A percentile compares a stretch with the other conserved stretches of the same genome.
phyloP scores from a whole-genome alignment of 768 basidiomycete genomes.

The Crassisporium funariophilum region DNA sequence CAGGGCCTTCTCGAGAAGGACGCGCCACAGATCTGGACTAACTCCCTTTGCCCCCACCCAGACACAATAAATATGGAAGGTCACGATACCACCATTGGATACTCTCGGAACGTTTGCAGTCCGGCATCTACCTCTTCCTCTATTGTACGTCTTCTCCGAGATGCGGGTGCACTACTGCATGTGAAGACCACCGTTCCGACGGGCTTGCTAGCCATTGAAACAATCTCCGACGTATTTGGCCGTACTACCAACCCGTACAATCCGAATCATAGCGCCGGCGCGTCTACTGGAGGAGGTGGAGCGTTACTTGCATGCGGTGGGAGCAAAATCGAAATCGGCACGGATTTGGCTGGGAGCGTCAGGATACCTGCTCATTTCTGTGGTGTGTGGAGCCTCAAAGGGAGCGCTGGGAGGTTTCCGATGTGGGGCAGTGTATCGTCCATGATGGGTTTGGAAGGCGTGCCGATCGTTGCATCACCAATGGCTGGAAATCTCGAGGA shows the following conservation, averaged over 20 bases:
- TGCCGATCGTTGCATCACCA: slow-evolving; percentile 56
- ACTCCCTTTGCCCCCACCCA: slow-evolving; percentile 12
- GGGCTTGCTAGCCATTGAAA: slow-evolving; percentile 58
- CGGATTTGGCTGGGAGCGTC: slow-evolving; percentile 74
- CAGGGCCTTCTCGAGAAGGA: slow-evolving; percentile 7
- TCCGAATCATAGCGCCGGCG: slow-evolving; percentile 52
- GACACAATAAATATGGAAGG: slow-evolving; percentile 55
- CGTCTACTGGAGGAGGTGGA: slow-evolving; percentile 70
- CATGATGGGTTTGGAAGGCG: slow-evolving; percentile 57
- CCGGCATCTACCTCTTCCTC: slow-evolving; percentile 52
- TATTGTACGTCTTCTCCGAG: slow-evolving; percentile 56
- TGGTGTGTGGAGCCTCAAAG: slow-evolving; percentile 67
- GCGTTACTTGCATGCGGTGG: slow-evolving; percentile 69
- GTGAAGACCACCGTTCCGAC: slow-evolving; percentile 66
- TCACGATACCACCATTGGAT: slow-evolving; percentile 64
- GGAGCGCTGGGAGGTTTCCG: slow-evolving; percentile 60
- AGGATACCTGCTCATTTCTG: slow-evolving; percentile 75
- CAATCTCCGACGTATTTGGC: slow-evolving; percentile 63
- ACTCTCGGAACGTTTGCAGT: slow-evolving; percentile 48
- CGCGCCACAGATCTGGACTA: slow-evolving; percentile 6
- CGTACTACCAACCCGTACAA: slow-evolving; percentile 66
- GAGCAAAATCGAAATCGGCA: slow-evolving; percentile 67
- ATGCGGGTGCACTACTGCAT: slow-evolving; percentile 64
- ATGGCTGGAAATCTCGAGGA: slow-evolving; percentile 66
- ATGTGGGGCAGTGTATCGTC: slow-evolving; percentile 47